These are phyloP conservation scores for Kurtzmaniella quercitrusa DNA, from an alignment of 1,139 yeast species.

Conservation along the genomic window DNA sequence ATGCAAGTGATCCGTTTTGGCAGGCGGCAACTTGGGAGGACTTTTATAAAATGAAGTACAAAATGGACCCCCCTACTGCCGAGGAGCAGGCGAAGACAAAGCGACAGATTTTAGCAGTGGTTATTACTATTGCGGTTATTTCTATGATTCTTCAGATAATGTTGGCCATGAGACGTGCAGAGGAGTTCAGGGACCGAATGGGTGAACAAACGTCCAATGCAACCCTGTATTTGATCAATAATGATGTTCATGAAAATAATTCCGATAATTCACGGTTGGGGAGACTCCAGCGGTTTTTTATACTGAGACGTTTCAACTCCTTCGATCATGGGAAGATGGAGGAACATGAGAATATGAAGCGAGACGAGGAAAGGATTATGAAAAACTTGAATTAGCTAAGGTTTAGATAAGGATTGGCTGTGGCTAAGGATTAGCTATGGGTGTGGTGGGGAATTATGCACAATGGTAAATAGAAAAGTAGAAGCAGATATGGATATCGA, in stretches of 20 bases:
- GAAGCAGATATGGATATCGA: no score
- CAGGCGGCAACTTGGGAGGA: conserved; percentile 76
- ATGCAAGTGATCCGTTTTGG: conserved; percentile 35
- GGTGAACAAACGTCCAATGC: conserved; percentile 11
- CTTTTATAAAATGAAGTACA: conserved; percentile 40
- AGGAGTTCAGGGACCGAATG: conserved; percentile 16
- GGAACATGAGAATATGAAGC: conserved; percentile 3
- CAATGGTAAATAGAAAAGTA: no score
- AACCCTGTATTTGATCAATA: conserved; percentile 30
- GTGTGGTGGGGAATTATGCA: no score
- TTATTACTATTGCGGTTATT: conserved; percentile 36
- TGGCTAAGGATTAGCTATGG: no score
- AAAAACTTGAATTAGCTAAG: background rate
- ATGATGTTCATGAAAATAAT: conserved; percentile 47
- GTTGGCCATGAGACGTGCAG: conserved; percentile 35
- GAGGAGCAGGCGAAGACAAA: conserved; percentile 45
- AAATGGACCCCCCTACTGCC: conserved; percentile 34
- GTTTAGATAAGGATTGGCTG: background rate
- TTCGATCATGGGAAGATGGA: conserved; percentile 6
- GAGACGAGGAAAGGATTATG: conserved; percentile 4
- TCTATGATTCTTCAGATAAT: conserved; percentile 42
- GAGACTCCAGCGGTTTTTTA: conserved; percentile 54
- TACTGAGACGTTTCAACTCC: conserved; percentile 46
- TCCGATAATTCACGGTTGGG: conserved; percentile 49
- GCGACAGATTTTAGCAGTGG: conserved; percentile 39